Base-by-base conservation (phyloP, 2,329 filamentous ascomycete species). In the Chaetoscypha palmicola region DNA sequence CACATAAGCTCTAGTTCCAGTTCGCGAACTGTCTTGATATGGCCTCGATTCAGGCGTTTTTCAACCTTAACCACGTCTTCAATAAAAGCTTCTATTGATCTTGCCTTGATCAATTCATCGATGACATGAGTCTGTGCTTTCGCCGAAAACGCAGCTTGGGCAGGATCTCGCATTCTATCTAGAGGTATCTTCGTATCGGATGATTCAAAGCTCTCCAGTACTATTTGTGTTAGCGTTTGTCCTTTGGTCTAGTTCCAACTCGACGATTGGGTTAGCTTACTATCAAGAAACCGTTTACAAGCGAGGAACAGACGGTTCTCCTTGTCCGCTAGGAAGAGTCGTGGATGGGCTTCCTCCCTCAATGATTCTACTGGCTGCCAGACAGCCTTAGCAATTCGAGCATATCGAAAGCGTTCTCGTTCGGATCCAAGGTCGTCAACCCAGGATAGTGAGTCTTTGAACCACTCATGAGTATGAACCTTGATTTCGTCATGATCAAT, bases 1-100 rank as follows among this genome's bases (percentile, higher is more conserved):
- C 46, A 56, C 17, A 58, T 52, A 11, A 58, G 35, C 19, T 58
- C 52, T 20, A 56, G 38, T 24, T 58, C 55, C 8, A 58, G 33
- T 9, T 49, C 42, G 19, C 56, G 45, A 26, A 48, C 32, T 11
- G 37, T 50, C 3, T 40, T 38, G 8, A 57, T 55, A 21, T 52
- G 39, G 7, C 49, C 48, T 8, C 49, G 40, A 3, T 41, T 38
- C 7, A 55, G 33, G 16, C 50, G 45, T 12, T 36, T 48, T 21
- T 55, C 49, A 2, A 57, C 46, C 10, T 33, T 43, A 5, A 50
- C 45, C 3, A 58, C 47, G 41, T 53, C 49, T 33, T 52, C 47
- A 16, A 53, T 49, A 11, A 55, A 53, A 3, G 42, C 51, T 33
- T 53, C 54, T 11, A 51, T 49, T 4, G 44, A 49, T 1, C 31